Base-by-base conservation (phyloP, 805 yeast species). In the Barnettozyma wickerhamii region DNA sequence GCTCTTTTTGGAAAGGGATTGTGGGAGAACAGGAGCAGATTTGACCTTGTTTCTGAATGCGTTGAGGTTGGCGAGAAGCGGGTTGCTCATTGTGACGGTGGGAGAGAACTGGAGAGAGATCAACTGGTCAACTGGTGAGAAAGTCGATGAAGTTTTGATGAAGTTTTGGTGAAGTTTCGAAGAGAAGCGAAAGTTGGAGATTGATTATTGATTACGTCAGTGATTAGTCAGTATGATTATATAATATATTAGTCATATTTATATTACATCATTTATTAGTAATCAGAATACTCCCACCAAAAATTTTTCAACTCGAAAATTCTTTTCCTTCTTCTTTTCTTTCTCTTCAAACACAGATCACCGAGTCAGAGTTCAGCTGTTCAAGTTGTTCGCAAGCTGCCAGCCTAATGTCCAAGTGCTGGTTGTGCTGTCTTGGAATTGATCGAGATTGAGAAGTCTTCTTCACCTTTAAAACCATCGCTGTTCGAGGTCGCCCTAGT, bases 401-500 rank as follows among this genome's bases (percentile, higher is more conserved):
- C n/a, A n/a, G n/a, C n/a, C n/a, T n/a, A n/a, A n/a, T n/a, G n/a
- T n/a, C n/a, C n/a, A n/a, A n/a, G 26, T 12, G 26, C 27, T 23
- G n/a, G 21, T n/a, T 5, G 10, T n/a, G 9, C 7, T 10, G 10
- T 7, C 13, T 21, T 30, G 24, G 19, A 23, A 34, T 18, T 9
- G 30, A 23, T 7, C 26, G 6, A 7, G 15, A 32, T 29, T 12
- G 14, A 23, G 12, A 23, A 9, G 12, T 9, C 17, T 38, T 30
- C 52, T 38, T 30, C 52, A 50, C 44, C 55, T 81, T 84, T 86
- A 88, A 88, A 88, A 88, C 96, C 96, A 88, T 88, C 88, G 95
- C 90, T 78, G 86, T 82, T 81, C 64, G 89, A 87, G 95, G 95
- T 83, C 81, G 88, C 87, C 82, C 71, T 72, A 68, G 33, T 35